phyloP scores from a whole-genome alignment of 768 basidiomycete species.

The Suillus subalutaceus region DNA sequence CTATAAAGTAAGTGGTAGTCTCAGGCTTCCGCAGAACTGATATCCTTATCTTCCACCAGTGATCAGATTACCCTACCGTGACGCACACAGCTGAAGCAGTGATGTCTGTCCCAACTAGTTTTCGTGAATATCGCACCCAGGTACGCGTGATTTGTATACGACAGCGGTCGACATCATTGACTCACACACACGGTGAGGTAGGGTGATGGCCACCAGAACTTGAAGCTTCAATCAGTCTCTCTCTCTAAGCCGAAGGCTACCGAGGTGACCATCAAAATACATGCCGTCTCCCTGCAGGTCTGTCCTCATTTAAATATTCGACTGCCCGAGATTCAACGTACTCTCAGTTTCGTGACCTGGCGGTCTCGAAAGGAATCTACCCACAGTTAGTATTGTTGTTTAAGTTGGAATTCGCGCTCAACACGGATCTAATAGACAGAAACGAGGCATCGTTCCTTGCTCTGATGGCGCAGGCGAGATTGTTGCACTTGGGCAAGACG shows the following conservation, averaged over 20 bases:
- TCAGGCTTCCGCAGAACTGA: neutral
- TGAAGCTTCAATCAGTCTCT: slow-evolving; percentile 27
- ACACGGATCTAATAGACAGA: slow-evolving; percentile 20
- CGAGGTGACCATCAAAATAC: slow-evolving; percentile 58
- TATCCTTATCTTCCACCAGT: neutral
- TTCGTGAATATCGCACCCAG: slow-evolving; percentile 22
- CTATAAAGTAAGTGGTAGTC: neutral
- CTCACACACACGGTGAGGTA: slow-evolving; percentile 9
- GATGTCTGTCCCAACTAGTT: slow-evolving; percentile 19
- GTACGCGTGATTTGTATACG: slow-evolving; percentile 8
- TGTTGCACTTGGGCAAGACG: slow-evolving; percentile 43
- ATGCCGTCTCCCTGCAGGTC: slow-evolving; percentile 60
- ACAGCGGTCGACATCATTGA: neutral
- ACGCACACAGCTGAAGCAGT: neutral
- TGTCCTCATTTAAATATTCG: neutral
- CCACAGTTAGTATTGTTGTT: slow-evolving; percentile 29
- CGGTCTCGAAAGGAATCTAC: slow-evolving; percentile 43
- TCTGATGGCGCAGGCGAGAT: slow-evolving; percentile 65
- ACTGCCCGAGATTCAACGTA: neutral
- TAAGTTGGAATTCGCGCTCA: slow-evolving; percentile 38
- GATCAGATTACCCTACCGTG: neutral
- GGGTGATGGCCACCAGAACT: slow-evolving; percentile 31
- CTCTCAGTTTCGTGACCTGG: slow-evolving; percentile 53
- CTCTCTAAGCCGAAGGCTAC: slow-evolving; percentile 40
- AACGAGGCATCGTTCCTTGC: slow-evolving; percentile 32